Evolutionary conservation across 2,329 filamentous ascomycete genomes (phyloP).

Genomic region (Fusarium nygamai): DNA sequence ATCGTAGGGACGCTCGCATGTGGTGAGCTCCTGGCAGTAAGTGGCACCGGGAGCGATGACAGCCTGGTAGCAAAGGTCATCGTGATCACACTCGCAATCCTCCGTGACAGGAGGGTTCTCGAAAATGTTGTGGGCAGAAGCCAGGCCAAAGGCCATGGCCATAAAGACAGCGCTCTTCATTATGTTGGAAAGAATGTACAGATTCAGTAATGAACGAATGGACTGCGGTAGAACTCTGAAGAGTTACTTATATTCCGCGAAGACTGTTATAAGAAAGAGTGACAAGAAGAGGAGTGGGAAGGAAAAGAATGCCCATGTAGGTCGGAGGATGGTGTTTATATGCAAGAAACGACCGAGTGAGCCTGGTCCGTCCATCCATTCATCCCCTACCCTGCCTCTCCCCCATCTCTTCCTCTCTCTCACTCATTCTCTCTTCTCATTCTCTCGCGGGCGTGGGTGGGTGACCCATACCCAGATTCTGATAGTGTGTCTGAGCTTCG

Average conservation of each 20-base stretch:
- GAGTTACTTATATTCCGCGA: conserved; percentile 39
- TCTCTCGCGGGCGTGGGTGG: conserved; percentile 18
- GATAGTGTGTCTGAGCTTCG: conserved; percentile 27
- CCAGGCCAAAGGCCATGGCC: conserved; percentile 46
- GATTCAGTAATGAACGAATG: conserved; percentile 43
- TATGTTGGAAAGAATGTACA: conserved; percentile 40
- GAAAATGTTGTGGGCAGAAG: neutral
- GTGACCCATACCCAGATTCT: conserved; percentile 9
- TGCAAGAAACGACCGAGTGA: conserved; percentile 18
- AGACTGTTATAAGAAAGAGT: conserved; percentile 29
- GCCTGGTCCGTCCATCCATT: neutral
- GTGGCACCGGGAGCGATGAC: fast-evolving
- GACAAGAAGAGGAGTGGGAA: conserved; percentile 22
- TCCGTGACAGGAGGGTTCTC: neutral
- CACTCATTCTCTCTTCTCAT: neutral
- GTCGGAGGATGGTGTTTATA: conserved; percentile 37
- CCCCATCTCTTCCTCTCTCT: conserved; percentile 3
- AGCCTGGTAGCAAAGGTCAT: conserved; percentile 8
- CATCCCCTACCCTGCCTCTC: conserved; percentile 14
- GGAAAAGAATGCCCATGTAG: neutral
- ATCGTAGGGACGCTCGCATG: neutral
- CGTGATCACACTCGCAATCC: conserved; percentile 10
- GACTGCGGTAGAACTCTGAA: conserved; percentile 36
- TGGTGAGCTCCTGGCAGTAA: neutral
- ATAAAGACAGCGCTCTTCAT: conserved; percentile 50